Percentiles rank a stretch among this genome's conserved stretches.
These are phyloP conservation scores for Pleomassaria siparia DNA, from an alignment of 2,329 filamentous ascomycete genomes.

Conservation along the genomic window DNA sequence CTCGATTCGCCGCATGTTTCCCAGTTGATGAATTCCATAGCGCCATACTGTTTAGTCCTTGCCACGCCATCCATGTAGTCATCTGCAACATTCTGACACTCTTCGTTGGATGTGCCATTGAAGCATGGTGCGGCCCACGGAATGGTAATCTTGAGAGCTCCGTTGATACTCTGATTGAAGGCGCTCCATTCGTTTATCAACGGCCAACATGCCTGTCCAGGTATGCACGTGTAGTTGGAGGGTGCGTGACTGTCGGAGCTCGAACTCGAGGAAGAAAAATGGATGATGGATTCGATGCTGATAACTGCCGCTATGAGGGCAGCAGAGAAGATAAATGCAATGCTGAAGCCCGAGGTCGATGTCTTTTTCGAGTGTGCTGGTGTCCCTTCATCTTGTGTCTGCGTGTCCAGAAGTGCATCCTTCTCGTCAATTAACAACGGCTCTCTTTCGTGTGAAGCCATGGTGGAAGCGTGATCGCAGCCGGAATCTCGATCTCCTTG, in stretches of 20 bases:
- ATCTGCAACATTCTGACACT: slow-evolving; percentile 22
- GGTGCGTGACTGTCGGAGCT: neutral
- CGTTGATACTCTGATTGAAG: slow-evolving; percentile 37
- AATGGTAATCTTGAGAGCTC: slow-evolving; percentile 29
- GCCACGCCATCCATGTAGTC: slow-evolving; percentile 27
- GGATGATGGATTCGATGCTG: neutral
- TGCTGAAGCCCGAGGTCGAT: too few species aligned
- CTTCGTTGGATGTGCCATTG: slow-evolving; percentile 16
- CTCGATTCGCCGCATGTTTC: slow-evolving; percentile 33
- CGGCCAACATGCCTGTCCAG: slow-evolving; percentile 42
- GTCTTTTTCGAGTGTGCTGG: neutral
- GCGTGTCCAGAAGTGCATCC: slow-evolving; percentile 1
- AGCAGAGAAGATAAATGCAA: too few species aligned
- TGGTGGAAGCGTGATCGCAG: neutral
- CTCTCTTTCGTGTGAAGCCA: slow-evolving; percentile 4
- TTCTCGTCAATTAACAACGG: slow-evolving; percentile 8
- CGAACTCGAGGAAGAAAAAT: neutral
- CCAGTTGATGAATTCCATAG: slow-evolving; percentile 42
- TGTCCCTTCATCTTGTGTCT: neutral
- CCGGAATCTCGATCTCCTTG: neutral
- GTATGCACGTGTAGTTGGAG: slow-evolving; percentile 37
- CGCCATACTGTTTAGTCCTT: slow-evolving; percentile 33
- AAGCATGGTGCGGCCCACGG: slow-evolving; percentile 39
- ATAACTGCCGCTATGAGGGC: neutral
- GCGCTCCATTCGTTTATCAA: slow-evolving; percentile 29